These are phyloP conservation scores for Hymenoscyphus fructigenus DNA, from an alignment of 2,329 filamentous ascomycete species.

Conservation along the genomic window DNA sequence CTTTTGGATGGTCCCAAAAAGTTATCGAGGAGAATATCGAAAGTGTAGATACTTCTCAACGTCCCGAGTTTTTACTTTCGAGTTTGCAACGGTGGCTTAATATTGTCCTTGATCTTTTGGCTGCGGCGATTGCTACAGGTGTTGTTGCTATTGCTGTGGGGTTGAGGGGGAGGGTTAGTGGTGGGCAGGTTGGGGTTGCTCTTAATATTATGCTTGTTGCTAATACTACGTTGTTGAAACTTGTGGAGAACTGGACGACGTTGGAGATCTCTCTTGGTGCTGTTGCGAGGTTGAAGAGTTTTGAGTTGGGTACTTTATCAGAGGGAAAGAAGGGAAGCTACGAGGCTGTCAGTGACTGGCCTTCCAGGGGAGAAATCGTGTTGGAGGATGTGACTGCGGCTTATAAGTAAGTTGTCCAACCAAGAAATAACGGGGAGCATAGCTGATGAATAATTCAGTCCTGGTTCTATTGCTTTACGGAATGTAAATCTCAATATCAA, in stretches of 20 bases:
- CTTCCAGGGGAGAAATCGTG: constrained; percentile 36
- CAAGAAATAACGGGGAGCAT: constrained; percentile 39
- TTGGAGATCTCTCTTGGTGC: constrained; percentile 60
- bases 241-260: constrained; percentile 51
- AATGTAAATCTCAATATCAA: constrained; percentile 46
- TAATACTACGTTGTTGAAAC: constrained; percentile 24
- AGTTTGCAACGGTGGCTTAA: constrained; percentile 59
- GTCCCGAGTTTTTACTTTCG: constrained; percentile 56
- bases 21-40: constrained; percentile 46
- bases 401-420: constrained; percentile 37
- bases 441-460: constrained; percentile 25
- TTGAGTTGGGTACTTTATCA: constrained; percentile 43
- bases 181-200: constrained; percentile 27
- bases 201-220: constrained; percentile 29
- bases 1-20: constrained; percentile 53
- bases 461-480: constrained; percentile 16
- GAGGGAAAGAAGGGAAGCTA: constrained; percentile 34
- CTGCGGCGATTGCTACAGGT: constrained; percentile 14
- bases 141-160: constrained; percentile 25
- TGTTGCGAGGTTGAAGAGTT: constrained; percentile 53
- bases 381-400: constrained; percentile 35
- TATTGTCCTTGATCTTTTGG: constrained; percentile 42
- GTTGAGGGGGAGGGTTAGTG: constrained; percentile 20
- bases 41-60: constrained; percentile 53
- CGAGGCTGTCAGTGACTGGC: constrained; percentile 35